Conservation (phyloP, 164 flowering plant genomes). For the Umbellularia californica region DNA sequence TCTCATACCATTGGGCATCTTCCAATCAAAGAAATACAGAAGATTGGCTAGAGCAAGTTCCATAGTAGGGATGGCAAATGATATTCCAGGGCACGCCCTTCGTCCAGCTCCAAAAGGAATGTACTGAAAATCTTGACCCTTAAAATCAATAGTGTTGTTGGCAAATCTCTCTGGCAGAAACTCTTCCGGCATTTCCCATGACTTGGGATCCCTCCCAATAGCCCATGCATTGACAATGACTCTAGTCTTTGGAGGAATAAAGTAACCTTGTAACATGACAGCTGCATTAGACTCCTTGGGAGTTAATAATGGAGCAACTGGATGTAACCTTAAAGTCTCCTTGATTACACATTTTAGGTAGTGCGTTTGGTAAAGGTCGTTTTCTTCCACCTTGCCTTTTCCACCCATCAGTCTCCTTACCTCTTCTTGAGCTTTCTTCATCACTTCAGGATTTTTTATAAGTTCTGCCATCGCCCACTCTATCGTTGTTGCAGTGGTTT, state of each 20-base stretch:
- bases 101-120: constrained; percentile 19
- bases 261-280: constrained; percentile 19
- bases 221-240: constrained; percentile 28
- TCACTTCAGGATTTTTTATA: constrained; percentile 14
- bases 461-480: constrained; percentile 8
- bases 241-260: constrained; percentile 27
- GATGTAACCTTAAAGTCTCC: constrained; percentile 37
- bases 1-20: background rate
- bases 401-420: background rate
- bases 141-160: constrained; percentile 13
- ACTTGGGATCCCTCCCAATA: constrained; percentile 22
- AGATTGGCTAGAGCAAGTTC: constrained; percentile 3
- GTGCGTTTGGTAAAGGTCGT: background rate
- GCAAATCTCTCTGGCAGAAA: constrained; percentile 35
- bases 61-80: constrained; percentile 6
- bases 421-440: constrained; percentile 13
- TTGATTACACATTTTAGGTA: constrained; percentile 1
- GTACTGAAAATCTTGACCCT: constrained; percentile 26
- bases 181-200: constrained; percentile 29
- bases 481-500: background rate
- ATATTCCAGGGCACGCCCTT: constrained; percentile 24
- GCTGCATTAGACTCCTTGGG: constrained; percentile 25
- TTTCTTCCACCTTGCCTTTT: constrained; percentile 4
- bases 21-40: constrained; percentile 3
- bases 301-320: constrained; percentile 29